Evolutionary conservation across 495 filamentous ascomycete species (phyloP).

Genomic region (Penicillium fimorum): DNA sequence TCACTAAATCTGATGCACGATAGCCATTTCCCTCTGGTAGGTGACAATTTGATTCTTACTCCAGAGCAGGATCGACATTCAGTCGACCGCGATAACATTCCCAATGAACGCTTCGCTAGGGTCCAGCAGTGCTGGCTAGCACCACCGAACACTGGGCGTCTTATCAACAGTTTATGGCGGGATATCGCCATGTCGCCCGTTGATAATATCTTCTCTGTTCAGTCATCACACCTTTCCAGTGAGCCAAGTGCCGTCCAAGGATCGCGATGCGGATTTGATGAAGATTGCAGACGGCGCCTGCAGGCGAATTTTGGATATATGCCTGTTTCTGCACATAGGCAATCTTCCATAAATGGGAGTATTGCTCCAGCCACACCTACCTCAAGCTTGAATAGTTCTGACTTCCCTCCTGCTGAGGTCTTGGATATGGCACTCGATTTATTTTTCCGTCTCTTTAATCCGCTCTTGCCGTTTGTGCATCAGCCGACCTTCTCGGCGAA

Average conservation of each 20-base stretch:
- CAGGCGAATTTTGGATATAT: constrained; percentile 38
- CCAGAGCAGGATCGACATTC: constrained; percentile 28
- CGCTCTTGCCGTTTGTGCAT: constrained; percentile 52
- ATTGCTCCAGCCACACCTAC: constrained; percentile 27
- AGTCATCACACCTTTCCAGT: constrained; percentile 21
- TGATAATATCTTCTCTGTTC: constrained; percentile 47
- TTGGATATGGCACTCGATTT: constrained; percentile 57
- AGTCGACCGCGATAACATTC: constrained; percentile 37
- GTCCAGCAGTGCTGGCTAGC: constrained; percentile 53
- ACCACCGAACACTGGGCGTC: constrained; percentile 40
- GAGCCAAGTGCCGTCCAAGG: constrained; percentile 32
- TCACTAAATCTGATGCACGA: constrained; percentile 37
- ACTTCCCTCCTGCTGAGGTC: constrained; percentile 52
- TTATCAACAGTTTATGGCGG: constrained; percentile 51
- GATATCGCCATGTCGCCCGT: constrained; percentile 41
- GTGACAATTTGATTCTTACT: constrained; percentile 27
- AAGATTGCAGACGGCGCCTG: constrained; percentile 47
- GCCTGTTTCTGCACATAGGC: constrained; percentile 20
- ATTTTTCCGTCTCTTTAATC: constrained; percentile 51
- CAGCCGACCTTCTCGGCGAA: constrained; percentile 51
- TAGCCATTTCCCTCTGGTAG: constrained; percentile 30
- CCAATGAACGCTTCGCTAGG: constrained; percentile 47
- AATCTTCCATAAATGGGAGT: constrained; percentile 25
- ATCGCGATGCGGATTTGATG: constrained; percentile 48
- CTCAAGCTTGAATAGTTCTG: constrained; percentile 25